Percentiles rank a stretch among this genome's conserved stretches.
Evolutionary conservation across 1,284 basidiomycete genomes (phyloP).

Genomic region (Fomes fomentarius): DNA sequence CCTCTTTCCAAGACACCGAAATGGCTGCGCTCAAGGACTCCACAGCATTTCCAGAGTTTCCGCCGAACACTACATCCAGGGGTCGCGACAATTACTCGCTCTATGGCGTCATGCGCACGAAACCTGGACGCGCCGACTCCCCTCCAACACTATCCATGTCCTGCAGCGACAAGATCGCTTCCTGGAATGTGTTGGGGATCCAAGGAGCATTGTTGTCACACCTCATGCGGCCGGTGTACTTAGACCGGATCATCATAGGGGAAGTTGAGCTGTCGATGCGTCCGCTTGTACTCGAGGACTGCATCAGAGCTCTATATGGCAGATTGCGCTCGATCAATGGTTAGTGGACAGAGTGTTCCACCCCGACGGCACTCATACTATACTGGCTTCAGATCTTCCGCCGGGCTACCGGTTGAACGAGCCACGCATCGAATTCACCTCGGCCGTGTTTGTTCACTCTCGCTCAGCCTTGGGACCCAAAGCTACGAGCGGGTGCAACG

Average conservation of each 20-base stretch:
- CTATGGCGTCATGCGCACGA: constrained; percentile 81
- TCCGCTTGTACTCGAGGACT: constrained; percentile 51
- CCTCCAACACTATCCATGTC: constrained; percentile 82
- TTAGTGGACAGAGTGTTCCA: constrained; percentile 19
- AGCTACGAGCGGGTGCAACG: constrained; percentile 58
- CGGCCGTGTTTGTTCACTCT: constrained; percentile 60
- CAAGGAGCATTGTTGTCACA: constrained; percentile 76
- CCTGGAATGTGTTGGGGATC: constrained; percentile 82
- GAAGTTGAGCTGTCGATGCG: constrained; percentile 55
- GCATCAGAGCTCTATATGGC: constrained; percentile 62
- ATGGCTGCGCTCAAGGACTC: constrained; percentile 73
- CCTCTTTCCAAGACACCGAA: constrained; percentile 66
- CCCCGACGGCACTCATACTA: background rate
- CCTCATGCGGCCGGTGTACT: constrained; percentile 66
- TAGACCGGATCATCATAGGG: constrained; percentile 70
- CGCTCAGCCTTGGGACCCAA: constrained; percentile 40
- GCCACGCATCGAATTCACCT: constrained; percentile 62
- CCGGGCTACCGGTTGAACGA: constrained; percentile 44
- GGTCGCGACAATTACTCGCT: constrained; percentile 81
- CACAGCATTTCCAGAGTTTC: constrained; percentile 37
- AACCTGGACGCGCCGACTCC: constrained; percentile 88
- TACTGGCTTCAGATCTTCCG: background rate
- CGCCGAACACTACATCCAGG: constrained; percentile 52
- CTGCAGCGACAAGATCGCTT: constrained; percentile 90
- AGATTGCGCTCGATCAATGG: constrained; percentile 46